phyloP scores from a whole-genome alignment of 768 basidiomycete genomes.

The Trametes maxima region DNA sequence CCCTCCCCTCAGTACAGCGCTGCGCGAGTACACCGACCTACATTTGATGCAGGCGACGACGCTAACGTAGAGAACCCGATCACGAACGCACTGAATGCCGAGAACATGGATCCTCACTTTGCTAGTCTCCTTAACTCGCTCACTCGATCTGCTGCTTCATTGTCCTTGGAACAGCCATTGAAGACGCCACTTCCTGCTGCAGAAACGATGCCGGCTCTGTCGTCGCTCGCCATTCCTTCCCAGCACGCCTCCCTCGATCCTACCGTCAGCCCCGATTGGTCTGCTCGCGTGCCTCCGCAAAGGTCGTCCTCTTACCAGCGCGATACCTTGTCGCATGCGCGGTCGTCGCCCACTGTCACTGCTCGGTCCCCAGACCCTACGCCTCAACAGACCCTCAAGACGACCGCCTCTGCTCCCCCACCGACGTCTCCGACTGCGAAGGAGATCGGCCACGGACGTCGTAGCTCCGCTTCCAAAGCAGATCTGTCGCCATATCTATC shows the following conservation, averaged over 20 bases:
- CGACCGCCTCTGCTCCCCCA: background rate
- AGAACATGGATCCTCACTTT: constrained; percentile 66
- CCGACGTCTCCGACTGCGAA: background rate
- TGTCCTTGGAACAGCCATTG: constrained; percentile 3
- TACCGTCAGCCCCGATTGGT: constrained; percentile 14
- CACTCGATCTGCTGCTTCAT: constrained; percentile 9
- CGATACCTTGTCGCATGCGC: constrained; percentile 1
- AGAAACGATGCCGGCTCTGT: constrained; percentile 3
- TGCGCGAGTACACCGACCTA: constrained; percentile 38
- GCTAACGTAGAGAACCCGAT: constrained; percentile 35
- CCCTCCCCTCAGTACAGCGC: constrained; percentile 62
- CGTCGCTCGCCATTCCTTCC: background rate
- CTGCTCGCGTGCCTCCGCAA: constrained; percentile 14
- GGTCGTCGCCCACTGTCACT: constrained; percentile 7
- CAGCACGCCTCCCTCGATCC: background rate
- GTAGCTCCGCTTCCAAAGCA: constrained; percentile 50
- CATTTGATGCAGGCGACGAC: constrained; percentile 32
- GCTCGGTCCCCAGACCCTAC: background rate
- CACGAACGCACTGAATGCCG: constrained; percentile 33
- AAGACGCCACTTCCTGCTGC: background rate
- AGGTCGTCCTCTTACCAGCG: background rate
- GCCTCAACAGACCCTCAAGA: background rate
- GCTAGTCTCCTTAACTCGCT: constrained; percentile 53
- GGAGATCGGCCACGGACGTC: constrained; percentile 32
- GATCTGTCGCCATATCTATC: constrained; percentile 74